A percentile compares a stretch with the other conserved stretches of the same genome.
Evolutionary conservation across 2,329 filamentous ascomycete genomes (phyloP).

Genomic region (Calonectria ilicicola): DNA sequence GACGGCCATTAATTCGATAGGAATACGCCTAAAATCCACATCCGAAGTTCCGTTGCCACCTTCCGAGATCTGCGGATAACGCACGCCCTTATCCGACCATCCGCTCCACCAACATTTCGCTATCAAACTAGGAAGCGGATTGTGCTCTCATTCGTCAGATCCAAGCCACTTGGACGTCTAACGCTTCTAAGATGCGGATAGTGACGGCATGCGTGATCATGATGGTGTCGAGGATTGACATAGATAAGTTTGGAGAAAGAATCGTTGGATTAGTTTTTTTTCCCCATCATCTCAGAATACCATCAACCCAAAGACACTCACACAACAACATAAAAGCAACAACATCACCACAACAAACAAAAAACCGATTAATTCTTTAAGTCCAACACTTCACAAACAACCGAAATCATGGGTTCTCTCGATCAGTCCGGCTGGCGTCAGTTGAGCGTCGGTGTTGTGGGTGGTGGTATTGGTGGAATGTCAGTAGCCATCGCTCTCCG

Average conservation of each 20-base stretch:
- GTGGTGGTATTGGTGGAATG: constrained; percentile 62
- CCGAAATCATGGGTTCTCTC: constrained; percentile 41
- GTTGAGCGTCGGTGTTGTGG: constrained; percentile 58
- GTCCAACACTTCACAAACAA: neutral
- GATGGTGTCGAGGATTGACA: constrained; percentile 9
- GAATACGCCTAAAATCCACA: neutral
- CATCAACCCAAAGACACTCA: neutral
- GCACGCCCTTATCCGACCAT: constrained; percentile 20
- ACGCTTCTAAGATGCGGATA: constrained; percentile 13
- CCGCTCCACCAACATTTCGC: constrained; percentile 9
- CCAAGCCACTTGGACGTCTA: neutral
- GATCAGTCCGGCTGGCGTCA: constrained; percentile 54
- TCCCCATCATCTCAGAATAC: neutral
- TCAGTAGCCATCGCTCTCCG: constrained; percentile 60
- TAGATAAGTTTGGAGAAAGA: constrained; percentile 24
- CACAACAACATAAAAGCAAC: neutral
- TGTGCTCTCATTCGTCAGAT: constrained; percentile 13
- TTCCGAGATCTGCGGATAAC: constrained; percentile 26
- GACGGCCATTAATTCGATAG: neutral
- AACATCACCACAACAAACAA: neutral
- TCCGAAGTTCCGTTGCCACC: constrained; percentile 25
- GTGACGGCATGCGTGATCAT: constrained; percentile 18
- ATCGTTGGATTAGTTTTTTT: neutral
- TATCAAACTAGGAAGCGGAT: constrained; percentile 7
- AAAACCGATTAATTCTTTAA: neutral